Evolutionary conservation across 257 asterid species (phyloP), one percentile per base, ranked within the genome.

Genomic region (Penstemon newberryi): DNA sequence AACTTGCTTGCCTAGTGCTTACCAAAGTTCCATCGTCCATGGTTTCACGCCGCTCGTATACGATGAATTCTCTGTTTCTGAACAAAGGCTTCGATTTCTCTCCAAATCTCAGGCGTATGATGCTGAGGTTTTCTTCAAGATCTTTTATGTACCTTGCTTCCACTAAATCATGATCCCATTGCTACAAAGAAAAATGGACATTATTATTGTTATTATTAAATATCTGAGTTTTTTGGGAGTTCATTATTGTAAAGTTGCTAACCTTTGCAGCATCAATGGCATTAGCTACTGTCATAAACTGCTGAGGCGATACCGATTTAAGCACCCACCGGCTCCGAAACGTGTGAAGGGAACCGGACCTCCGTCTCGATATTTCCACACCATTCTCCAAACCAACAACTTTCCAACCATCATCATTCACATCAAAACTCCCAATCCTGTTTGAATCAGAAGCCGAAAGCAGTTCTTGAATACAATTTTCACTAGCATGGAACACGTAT

Each of bases 1-100:
- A 15, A 15, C 33, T 25, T 25, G 33, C 25, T 19, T 25, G 2
- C 33, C 2, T 25, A 37, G 65, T 67, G 47, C 58, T 63, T 71
- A 91, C 98, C 86, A 89, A 67, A 49, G 98, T 92, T 8, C 98
- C 97, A 60, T 92, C 98, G 5, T 89, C 98, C 97, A 92, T 92
- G 51, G 96, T 79, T 76, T 92, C 95, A 0, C 98, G 87, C 50
- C 98, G 80, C 66, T 92, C 96, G 65, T 92, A 92, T 25, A 92
- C 96, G 10, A 92, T 89, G 63, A 92, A 92, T 72, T 92, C 98
- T 71, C 97, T 77, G 87, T 92, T 92, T 70, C 96, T 79, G 77
- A 92, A 87, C n/a, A 90, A 84, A 3, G 96, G 91, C 81, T 92
- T 92, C 3, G 98, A 81, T 36, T 76, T 83, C 19, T 89, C 97